A percentile compares a stretch with the other conserved stretches of the same genome.
phyloP scores from a whole-genome alignment of 495 filamentous ascomycete species.

The Apodospora peruviana region DNA sequence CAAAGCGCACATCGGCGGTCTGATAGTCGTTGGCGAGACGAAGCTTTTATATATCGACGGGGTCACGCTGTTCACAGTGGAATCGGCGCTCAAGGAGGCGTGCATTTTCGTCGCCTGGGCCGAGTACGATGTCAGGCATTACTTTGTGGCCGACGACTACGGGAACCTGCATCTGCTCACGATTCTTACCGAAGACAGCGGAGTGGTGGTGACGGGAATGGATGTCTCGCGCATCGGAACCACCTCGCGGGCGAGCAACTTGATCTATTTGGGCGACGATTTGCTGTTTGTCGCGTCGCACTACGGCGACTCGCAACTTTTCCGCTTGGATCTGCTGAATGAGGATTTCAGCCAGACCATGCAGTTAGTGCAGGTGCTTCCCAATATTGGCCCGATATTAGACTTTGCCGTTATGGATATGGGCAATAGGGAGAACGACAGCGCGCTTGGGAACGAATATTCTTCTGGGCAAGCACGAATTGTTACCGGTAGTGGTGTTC shows the following conservation, averaged over 20 bases:
- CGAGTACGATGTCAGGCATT: slow-evolving; percentile 70
- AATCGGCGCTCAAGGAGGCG: slow-evolving; percentile 59
- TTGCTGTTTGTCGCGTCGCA: slow-evolving; percentile 85
- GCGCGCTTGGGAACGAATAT: slow-evolving; percentile 69
- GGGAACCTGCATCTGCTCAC: slow-evolving; percentile 76
- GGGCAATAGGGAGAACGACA: slow-evolving; percentile 72
- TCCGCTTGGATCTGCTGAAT: slow-evolving; percentile 46
- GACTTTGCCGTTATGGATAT: slow-evolving; percentile 96
- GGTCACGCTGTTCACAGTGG: slow-evolving; percentile 54
- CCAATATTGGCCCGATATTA: slow-evolving; percentile 83
- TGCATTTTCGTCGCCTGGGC: slow-evolving; percentile 87
- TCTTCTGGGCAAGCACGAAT: slow-evolving; percentile 93
- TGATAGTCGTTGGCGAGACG: slow-evolving; percentile 82
- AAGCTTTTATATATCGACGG: slow-evolving; percentile 77
- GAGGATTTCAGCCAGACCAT: slow-evolving; percentile 36
- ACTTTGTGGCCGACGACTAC: slow-evolving; percentile 85
- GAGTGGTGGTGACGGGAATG: slow-evolving; percentile 44
- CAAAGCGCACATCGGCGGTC: slow-evolving; percentile 53
- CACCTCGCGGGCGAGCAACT: slow-evolving; percentile 64
- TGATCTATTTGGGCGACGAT: slow-evolving; percentile 75
- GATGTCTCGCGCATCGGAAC: slow-evolving; percentile 60
- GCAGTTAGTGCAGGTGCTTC: slow-evolving; percentile 67
- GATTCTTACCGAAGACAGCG: slow-evolving; percentile 51
- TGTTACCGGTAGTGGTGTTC: slow-evolving; percentile 85
- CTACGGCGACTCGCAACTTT: slow-evolving; percentile 83